A percentile compares a stretch with the other conserved stretches of the same genome.
phyloP scores from a whole-genome alignment of 139 green algal genomes.

The Nannochloris sp. region DNA sequence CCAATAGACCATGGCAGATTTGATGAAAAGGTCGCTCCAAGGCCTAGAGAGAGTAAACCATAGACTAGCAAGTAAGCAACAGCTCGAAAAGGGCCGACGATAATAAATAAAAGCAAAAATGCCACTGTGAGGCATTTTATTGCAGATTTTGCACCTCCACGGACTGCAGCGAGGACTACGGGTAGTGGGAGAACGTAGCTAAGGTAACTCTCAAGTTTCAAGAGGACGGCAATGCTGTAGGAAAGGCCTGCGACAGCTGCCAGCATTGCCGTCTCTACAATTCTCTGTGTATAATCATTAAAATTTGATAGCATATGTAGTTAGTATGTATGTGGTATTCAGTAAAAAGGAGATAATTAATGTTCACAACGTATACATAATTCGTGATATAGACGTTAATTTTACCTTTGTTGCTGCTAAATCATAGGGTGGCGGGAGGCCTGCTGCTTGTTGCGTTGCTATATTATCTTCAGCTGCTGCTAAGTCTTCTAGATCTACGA shows the following conservation, averaged over 20 bases:
- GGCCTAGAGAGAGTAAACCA: conserved; percentile 48
- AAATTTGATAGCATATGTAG: too few species aligned
- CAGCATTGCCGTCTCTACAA: conserved; percentile 90
- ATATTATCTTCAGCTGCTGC: not conserved
- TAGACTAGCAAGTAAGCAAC: conserved; percentile 67
- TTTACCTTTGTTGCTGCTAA: not conserved
- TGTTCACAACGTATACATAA: too few species aligned
- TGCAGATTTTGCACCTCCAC: conserved; percentile 37
- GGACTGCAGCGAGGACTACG: conserved; percentile 59
- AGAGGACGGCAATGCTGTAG: conserved; percentile 63
- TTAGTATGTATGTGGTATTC: too few species aligned
- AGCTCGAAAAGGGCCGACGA: conserved; percentile 69
- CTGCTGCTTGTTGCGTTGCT: not conserved
- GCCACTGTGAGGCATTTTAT: conserved; percentile 58
- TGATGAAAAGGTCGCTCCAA: conserved; percentile 42
- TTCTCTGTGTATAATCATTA: too few species aligned
- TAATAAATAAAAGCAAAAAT: conserved; percentile 66
- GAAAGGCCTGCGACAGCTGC: conserved; percentile 67
- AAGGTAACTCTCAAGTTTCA: conserved; percentile 68
- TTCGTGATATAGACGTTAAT: too few species aligned
- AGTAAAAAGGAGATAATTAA: too few species aligned
- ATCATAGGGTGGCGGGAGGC: not conserved
- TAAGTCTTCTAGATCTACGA: not conserved
- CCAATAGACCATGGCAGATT: conserved; percentile 32
- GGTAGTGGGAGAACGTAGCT: conserved; percentile 81